These are phyloP conservation scores for Durio zibethinus DNA, from an alignment of 345 rosid species.

Conservation along the genomic window DNA sequence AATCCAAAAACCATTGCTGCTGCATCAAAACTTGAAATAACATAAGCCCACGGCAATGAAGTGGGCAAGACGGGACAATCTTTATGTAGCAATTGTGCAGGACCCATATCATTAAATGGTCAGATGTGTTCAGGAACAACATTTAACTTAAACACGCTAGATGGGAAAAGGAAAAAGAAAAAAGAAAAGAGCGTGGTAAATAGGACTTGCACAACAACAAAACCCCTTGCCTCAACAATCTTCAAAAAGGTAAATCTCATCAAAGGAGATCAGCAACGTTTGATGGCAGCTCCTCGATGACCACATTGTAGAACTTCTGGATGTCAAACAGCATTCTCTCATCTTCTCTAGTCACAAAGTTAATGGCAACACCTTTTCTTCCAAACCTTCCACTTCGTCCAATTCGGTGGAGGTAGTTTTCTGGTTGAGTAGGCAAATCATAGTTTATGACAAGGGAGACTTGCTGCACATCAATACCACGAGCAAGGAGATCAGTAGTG, in stretches of 20 bases:
- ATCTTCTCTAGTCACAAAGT: conserved; percentile 61
- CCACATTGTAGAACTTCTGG: conserved; percentile 66
- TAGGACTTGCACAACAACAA: conserved; percentile 31
- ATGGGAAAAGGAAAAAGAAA: neutral
- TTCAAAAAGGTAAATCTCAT: conserved; percentile 27
- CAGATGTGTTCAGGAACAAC: conserved; percentile 30
- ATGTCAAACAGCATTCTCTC: conserved; percentile 70
- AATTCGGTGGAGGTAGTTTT: conserved; percentile 82
- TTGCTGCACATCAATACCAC: conserved; percentile 92
- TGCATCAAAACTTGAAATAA: conserved; percentile 26
- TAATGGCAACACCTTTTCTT: conserved; percentile 83
- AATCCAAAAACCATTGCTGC: conserved; percentile 5
- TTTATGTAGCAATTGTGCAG: conserved; percentile 25
- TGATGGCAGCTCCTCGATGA: conserved; percentile 56
- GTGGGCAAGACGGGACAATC: neutral
- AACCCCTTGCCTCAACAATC: conserved; percentile 32
- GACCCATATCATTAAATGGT: conserved; percentile 36
- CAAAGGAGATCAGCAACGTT: conserved; percentile 69
- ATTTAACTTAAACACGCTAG: conserved; percentile 29
- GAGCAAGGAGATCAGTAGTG: conserved; percentile 78
- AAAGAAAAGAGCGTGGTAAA: conserved; percentile 12
- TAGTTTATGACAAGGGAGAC: conserved; percentile 85
- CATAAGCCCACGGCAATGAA: conserved; percentile 12
- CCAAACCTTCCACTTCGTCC: conserved; percentile 88
- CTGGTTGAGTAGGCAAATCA: conserved; percentile 86